Evolutionary conservation across 192 early-diverging fungal species (phyloP).

Genomic region (Mortierella claussenii): DNA sequence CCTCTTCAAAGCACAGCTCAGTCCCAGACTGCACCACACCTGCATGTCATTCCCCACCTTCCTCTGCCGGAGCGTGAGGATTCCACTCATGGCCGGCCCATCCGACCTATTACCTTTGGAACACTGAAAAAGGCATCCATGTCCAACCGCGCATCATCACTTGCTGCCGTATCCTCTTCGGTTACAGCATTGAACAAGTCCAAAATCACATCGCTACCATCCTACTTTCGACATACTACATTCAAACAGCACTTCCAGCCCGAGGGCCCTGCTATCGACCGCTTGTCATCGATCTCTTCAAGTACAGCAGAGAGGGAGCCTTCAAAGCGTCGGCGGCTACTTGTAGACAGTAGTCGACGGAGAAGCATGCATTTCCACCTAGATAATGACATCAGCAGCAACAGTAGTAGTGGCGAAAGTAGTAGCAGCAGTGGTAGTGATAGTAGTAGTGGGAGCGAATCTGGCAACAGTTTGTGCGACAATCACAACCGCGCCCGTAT

Average conservation of each 20-base stretch:
- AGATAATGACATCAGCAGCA: constrained; percentile 23
- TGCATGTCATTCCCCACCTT: background rate
- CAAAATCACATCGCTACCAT: constrained; percentile 19
- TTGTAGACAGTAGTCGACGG: constrained; percentile 2
- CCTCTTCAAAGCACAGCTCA: too few relatives aligned
- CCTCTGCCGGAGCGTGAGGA: constrained; percentile 36
- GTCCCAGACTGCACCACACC: too few relatives aligned
- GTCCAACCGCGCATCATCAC: background rate
- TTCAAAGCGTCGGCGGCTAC: constrained; percentile 29
- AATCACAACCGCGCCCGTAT: constrained; percentile 7
- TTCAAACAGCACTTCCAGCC: constrained; percentile 46
- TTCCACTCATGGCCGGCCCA: constrained; percentile 22
- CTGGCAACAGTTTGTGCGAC: constrained; percentile 15
- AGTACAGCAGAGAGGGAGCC: constrained; percentile 12
- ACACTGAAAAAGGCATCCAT: constrained; percentile 47
- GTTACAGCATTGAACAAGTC: constrained; percentile 15
- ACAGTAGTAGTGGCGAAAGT: constrained; percentile 1
- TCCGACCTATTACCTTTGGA: constrained; percentile 42
- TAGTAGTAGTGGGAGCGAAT: constrained; percentile 40
- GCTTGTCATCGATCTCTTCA: background rate
- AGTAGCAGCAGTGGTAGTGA: constrained; percentile 16
- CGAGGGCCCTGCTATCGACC: constrained; percentile 8
- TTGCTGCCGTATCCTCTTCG: background rate
- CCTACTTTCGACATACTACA: constrained; percentile 40
- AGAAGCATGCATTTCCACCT: constrained; percentile 6